These are phyloP conservation scores for Fimicolochytrium jonesii DNA, from an alignment of 192 early-diverging fungal genomes.

Conservation along the genomic window DNA sequence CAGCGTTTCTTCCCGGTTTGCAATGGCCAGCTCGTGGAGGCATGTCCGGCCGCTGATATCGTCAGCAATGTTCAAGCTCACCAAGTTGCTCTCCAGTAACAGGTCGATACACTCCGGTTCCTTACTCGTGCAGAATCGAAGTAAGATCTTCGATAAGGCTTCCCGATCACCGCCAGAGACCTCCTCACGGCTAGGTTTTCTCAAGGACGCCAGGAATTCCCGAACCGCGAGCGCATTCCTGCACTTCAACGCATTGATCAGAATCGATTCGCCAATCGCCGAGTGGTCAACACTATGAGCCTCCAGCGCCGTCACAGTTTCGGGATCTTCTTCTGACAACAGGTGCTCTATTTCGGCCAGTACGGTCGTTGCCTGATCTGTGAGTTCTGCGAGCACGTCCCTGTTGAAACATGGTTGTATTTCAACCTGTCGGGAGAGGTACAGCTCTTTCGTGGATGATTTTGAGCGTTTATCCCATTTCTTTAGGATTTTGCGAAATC, in stretches of 20 bases:
- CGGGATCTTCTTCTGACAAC: conserved; percentile 23
- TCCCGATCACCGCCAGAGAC: conserved; percentile 39
- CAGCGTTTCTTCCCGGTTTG: conserved; percentile 67
- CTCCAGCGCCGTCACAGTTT: background rate
- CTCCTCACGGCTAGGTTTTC: background rate
- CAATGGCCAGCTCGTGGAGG: conserved; percentile 85
- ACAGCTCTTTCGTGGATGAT: conserved; percentile 95
- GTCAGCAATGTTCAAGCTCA: conserved; percentile 80
- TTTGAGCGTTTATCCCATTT: conserved; percentile 99
- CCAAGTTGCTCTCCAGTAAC: conserved; percentile 60
- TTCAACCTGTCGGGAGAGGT: conserved; percentile 94
- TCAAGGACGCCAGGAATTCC: conserved; percentile 27
- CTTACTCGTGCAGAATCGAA: conserved; percentile 60
- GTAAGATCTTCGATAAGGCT: conserved; percentile 67
- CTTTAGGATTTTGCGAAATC: conserved; percentile 98
- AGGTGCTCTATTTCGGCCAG: conserved; percentile 68
- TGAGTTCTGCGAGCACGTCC: conserved; percentile 83
- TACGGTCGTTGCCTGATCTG: conserved; percentile 73
- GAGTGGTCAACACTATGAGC: background rate
- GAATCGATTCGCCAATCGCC: background rate
- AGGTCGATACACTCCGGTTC: conserved; percentile 42
- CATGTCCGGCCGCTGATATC: conserved; percentile 91
- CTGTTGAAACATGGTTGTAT: conserved; percentile 97
- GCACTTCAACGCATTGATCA: conserved; percentile 5
- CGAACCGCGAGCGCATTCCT: conserved; percentile 12